Percentiles rank a stretch among this genome's conserved stretches.
These are phyloP conservation scores for Thozetella sp. DNA, from an alignment of 495 filamentous ascomycete genomes.

Conservation along the genomic window DNA sequence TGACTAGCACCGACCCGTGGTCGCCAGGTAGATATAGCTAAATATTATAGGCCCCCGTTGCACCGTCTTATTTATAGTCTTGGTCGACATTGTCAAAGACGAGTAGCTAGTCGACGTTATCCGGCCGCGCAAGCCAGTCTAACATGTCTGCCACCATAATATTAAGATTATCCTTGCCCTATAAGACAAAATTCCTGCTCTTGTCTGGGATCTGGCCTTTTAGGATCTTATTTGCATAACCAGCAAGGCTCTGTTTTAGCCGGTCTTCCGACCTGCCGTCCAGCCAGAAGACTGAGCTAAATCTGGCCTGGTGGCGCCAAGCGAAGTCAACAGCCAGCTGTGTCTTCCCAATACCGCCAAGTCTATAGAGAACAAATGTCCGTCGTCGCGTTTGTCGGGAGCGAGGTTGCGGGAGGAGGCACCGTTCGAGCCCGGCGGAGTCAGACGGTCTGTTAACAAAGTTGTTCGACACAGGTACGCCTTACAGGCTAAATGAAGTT, in stretches of 20 bases:
- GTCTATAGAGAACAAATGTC: slow-evolving; percentile 24
- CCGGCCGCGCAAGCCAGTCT: slow-evolving; percentile 32
- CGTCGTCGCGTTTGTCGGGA: not conserved
- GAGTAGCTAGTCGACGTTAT: slow-evolving; percentile 39
- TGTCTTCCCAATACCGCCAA: slow-evolving; percentile 24
- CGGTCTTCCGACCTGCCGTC: slow-evolving; percentile 32
- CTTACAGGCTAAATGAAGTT: not conserved
- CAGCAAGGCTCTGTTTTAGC: slow-evolving; percentile 29
- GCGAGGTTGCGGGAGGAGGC: not conserved
- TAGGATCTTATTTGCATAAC: slow-evolving; percentile 21
- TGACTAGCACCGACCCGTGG: slow-evolving; percentile 38
- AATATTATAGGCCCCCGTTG: slow-evolving; percentile 30
- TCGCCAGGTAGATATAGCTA: slow-evolving; percentile 34
- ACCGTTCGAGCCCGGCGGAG: not conserved
- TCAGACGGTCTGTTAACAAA: not conserved
- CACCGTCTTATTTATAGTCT: slow-evolving; percentile 20
- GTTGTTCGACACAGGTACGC: not conserved
- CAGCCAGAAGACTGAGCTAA: slow-evolving; percentile 25
- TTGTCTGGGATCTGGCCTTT: slow-evolving; percentile 22
- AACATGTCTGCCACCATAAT: slow-evolving; percentile 23
- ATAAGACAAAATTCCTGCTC: slow-evolving; percentile 6
- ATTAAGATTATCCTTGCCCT: slow-evolving; percentile 21
- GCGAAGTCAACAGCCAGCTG: slow-evolving; percentile 20
- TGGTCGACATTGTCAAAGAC: slow-evolving; percentile 43
- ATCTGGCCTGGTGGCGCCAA: slow-evolving; percentile 11